These are phyloP conservation scores for Solanum hybrid DNA, from an alignment of 305 asterid genomes.

Conservation along the genomic window DNA sequence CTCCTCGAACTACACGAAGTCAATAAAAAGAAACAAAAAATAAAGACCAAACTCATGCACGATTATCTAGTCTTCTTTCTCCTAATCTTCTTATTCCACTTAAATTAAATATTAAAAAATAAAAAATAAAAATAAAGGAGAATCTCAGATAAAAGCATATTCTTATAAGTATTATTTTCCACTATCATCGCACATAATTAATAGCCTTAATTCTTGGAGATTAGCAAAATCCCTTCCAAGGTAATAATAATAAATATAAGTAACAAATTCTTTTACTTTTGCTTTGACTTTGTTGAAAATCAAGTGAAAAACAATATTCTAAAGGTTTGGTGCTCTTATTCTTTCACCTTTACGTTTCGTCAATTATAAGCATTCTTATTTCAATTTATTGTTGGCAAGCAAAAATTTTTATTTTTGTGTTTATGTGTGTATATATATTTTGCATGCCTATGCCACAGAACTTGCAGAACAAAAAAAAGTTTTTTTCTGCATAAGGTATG, in stretches of 20 bases:
- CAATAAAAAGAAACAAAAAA: neutral
- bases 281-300: neutral
- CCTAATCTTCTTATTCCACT: neutral
- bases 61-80: neutral
- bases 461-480: neutral
- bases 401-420: neutral
- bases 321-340: neutral
- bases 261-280: neutral
- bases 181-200: neutral
- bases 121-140: neutral
- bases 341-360: conserved; percentile 4
- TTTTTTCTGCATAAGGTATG: neutral
- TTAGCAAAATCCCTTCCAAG: neutral
- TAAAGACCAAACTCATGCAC: neutral
- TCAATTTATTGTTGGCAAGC: neutral
- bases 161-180: neutral
- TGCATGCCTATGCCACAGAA: neutral
- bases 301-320: neutral
- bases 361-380: neutral
- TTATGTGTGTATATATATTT: neutral
- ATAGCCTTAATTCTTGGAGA: neutral
- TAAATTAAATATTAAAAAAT: neutral
- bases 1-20: neutral
- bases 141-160: neutral
- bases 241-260: neutral